phyloP scores from a whole-genome alignment of 2,329 filamentous ascomycete species.

The Beauveria scarabaeidicola region DNA sequence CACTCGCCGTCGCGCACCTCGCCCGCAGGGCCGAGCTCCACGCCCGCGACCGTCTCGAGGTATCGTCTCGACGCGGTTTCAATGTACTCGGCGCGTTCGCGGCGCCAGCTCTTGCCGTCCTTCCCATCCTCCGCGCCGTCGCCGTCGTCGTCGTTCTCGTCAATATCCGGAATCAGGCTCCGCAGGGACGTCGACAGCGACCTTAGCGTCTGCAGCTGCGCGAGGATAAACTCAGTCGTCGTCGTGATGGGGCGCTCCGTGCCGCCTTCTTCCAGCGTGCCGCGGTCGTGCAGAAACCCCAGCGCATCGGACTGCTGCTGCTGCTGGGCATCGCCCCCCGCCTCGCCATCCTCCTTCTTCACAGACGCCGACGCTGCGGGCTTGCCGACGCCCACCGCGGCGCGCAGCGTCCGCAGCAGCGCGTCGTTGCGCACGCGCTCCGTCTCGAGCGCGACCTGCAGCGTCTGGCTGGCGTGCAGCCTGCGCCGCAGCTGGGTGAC shows the following conservation, averaged over 20 bases:
- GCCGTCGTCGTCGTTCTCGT: constrained; percentile 12
- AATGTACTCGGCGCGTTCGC: constrained; percentile 72
- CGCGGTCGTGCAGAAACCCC: constrained; percentile 49
- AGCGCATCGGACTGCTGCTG: constrained; percentile 27
- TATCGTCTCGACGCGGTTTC: constrained; percentile 71
- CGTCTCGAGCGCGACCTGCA: constrained; percentile 60
- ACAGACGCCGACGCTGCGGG: constrained; percentile 11
- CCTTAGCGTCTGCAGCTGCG: constrained; percentile 73
- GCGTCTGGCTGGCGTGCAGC: constrained; percentile 67
- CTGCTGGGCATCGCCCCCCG: not conserved
- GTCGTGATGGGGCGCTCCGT: constrained; percentile 53
- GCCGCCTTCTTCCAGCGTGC: constrained; percentile 41
- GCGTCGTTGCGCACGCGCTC: constrained; percentile 66
- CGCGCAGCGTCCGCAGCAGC: constrained; percentile 56
- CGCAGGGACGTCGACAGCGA: constrained; percentile 53
- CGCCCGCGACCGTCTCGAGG: constrained; percentile 59
- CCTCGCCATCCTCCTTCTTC: constrained; percentile 9
- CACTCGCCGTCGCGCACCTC: constrained; percentile 58
- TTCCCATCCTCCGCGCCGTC: constrained; percentile 21
- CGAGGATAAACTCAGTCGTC: constrained; percentile 69
- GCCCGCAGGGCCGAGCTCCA: constrained; percentile 55
- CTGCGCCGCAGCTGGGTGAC: constrained; percentile 65
- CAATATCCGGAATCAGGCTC: constrained; percentile 57
- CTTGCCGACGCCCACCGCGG: constrained; percentile 25
- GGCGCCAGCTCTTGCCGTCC: constrained; percentile 47